Conservation (phyloP, 2,329 filamentous ascomycete species). For the Cladosporium sp. region DNA sequence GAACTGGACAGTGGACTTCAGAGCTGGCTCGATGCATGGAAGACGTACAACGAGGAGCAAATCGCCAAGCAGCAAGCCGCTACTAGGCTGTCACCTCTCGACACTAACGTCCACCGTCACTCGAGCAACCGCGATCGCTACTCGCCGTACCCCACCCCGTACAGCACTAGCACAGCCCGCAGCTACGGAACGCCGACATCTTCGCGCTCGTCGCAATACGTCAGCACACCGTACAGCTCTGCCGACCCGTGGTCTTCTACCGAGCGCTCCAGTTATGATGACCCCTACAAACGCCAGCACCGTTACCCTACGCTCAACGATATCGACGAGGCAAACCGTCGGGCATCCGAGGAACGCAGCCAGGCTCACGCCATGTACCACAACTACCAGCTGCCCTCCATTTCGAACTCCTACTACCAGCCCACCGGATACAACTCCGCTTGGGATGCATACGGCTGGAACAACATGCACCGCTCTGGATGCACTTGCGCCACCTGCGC, state of each 20-base stretch:
- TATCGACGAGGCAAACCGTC: constrained; percentile 27
- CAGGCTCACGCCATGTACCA: constrained; percentile 25
- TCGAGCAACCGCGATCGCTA: constrained; percentile 43
- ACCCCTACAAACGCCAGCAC: constrained; percentile 29
- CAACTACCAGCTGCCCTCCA: constrained; percentile 21
- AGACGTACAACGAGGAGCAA: constrained; percentile 52
- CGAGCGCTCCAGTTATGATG: constrained; percentile 25
- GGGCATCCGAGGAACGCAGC: constrained; percentile 27
- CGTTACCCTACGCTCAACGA: constrained; percentile 29
- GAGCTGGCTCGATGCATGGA: constrained; percentile 61
- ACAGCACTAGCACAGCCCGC: constrained; percentile 21
- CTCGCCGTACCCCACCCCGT: constrained; percentile 32
- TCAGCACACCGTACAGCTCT: constrained; percentile 27
- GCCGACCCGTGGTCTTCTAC: constrained; percentile 28
- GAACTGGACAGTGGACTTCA: constrained; percentile 70
- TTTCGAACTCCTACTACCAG: constrained; percentile 24
- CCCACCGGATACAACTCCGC: constrained; percentile 23
- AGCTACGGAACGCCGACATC: constrained; percentile 25
- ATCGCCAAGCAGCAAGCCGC: constrained; percentile 26
- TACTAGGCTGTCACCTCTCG: constrained; percentile 52
- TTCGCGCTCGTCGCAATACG: constrained; percentile 27
- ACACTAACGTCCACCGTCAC: constrained; percentile 56
- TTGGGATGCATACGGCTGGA: constrained; percentile 22
- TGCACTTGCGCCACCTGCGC: constrained; percentile 30
- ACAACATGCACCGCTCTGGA: constrained; percentile 28